Evolutionary conservation across 2,329 filamentous ascomycete species (phyloP), one percentile per base, ranked within the genome.

Genomic region (Rutstroemia sp.): DNA sequence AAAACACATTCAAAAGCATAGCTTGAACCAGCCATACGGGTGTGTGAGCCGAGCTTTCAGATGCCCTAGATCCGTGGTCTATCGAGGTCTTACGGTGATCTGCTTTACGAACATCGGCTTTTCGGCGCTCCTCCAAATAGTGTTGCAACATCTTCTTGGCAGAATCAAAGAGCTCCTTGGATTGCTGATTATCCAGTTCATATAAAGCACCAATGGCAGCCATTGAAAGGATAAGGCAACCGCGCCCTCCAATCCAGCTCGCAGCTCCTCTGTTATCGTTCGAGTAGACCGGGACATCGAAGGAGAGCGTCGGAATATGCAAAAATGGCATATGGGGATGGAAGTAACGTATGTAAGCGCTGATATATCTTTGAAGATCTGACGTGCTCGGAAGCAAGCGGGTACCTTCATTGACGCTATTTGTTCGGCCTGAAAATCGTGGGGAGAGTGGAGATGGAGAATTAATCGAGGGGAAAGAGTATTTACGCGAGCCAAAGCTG

Each of bases 11-110:
- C 51, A 99, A 78, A 8, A 97, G 77, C 92, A 97, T 97, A 0
- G 92, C 90, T 72, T 97, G 94, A 16, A 97, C 91, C 25, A 99
- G 79, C 92, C 92, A 97, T 42, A 96, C 78, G 0, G 92, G 92
- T 2, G 92, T 92, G 63, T 89, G 84, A 40, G 84, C 80, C 16
- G 83, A 78, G 50, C 79, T 79, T 57, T 89, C 86, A 54, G 76
- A 73, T 17, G 72, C 69, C 58, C 72, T 75, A 12, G 77, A 73
- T 45, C 68, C 71, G 38, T 77, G 72, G 59, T 81, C 78, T 56
- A 75, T 67, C 17, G 76, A 72, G 9, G 76, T 73, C 66, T 77
- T 77, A 51, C 80, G 77, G 61, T 80, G 76, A 65, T 83, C 80
- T 48, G 79, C 79, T 68, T 81, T 82, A 64, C 81, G 78, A 61